Base-by-base conservation (phyloP, 2,329 filamentous ascomycete genomes). In the Penicillium sp. region DNA sequence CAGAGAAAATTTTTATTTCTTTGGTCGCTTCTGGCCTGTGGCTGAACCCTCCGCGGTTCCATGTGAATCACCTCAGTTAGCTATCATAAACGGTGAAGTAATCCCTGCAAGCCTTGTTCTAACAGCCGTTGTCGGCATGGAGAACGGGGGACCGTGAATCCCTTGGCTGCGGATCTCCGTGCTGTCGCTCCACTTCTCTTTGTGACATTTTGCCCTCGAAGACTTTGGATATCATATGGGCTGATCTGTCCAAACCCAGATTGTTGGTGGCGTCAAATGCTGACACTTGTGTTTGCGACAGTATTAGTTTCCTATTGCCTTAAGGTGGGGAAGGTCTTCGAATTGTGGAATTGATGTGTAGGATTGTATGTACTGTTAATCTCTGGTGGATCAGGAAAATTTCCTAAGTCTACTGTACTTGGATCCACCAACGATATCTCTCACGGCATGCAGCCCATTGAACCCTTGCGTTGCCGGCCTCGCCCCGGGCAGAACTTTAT, bases 171-270 rank as follows among this genome's bases (percentile, higher is more conserved):
- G 49, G 54, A 53, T 48, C 54, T 36, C 32, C 40, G 16, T 29
- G 13, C 24, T 27, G 6, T 38, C 32, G 48, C 38, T 52, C 52
- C 54, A 56, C 54, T 48, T 53, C n/a, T 56, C 44, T 53, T 53
- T 53, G 54, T 55, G 36, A 47, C 43, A 45, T 36, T 49, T 27
- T 13, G 7, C 24, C 47, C 38, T 43, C 7, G 14, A 34, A 52
- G 36, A 36, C 44, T 11, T 24, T 22, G 34, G 44, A 21, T 48
- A 42, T 49, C 54, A 50, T 45, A 49, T 49, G 10, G 36, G 47
- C 53, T 47, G 60, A 59, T 52, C 39, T 57, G 50, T 61, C 58
- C 40, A 61, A 55, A 49, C 43, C 43, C 54, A 39, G 38, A 59
- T 52, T 54, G 24, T 45, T 34, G 16, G 54, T 58, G 57, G 57